Percentiles rank a stretch among this genome's conserved stretches.
Conservation (phyloP, 1,284 basidiomycete genomes). For the Somion occarium region DNA sequence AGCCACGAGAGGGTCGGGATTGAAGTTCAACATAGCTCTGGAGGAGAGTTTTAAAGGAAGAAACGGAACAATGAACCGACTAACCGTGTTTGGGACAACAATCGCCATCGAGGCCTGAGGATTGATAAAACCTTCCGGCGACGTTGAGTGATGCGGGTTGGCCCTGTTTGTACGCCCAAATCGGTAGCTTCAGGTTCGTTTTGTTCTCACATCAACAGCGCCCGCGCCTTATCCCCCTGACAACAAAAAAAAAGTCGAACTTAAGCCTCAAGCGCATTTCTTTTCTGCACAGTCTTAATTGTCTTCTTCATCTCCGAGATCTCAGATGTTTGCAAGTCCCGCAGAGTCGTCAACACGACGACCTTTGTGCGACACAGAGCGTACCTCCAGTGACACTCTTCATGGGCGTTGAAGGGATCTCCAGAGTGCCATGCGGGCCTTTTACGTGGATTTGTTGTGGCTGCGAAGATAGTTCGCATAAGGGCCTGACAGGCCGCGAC, state of each 20-base stretch:
- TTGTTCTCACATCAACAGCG: not conserved
- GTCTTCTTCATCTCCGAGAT: not conserved
- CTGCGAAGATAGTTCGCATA: no score
- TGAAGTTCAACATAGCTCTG: slow-evolving; percentile 1
- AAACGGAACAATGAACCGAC: slow-evolving; percentile 4
- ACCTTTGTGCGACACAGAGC: no score
- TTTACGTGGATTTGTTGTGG: no score
- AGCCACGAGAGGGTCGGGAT: not conserved
- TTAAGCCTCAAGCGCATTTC: not conserved
- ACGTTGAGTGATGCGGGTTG: not conserved
- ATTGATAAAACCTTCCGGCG: not conserved
- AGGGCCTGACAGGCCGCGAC: not conserved
- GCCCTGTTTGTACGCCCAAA: not conserved
- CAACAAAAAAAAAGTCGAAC: not conserved
- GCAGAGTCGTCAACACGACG: no score
- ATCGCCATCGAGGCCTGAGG: not conserved
- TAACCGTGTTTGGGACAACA: slow-evolving; percentile 5
- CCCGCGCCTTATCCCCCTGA: not conserved
- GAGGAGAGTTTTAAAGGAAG: slow-evolving; percentile 5
- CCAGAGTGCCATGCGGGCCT: no score
- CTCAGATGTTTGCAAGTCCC: no score
- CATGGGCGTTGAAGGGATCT: no score
- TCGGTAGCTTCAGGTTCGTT: not conserved
- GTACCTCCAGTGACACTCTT: no score
- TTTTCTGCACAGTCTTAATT: no score